A percentile compares a stretch with the other conserved stretches of the same genome.
Evolutionary conservation across 108 stramenopile species (phyloP).

Genomic region (Fragilariopsis cylindrus): DNA sequence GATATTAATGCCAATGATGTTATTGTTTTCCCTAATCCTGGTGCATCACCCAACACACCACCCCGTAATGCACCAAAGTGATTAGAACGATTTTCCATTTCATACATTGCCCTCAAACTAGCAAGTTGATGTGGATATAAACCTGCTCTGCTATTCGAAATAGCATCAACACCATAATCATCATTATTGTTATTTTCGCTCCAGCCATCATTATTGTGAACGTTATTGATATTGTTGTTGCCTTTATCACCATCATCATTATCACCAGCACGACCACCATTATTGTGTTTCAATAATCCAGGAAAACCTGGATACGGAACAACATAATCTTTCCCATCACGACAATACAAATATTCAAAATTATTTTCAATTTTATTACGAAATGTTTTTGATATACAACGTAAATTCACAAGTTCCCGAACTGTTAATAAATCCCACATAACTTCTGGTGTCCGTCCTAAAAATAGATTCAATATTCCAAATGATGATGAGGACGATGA

Average conservation of each 20-base stretch:
- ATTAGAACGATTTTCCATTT: conserved; percentile 36
- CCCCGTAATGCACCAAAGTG: conserved; percentile 61
- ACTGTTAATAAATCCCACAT: conserved; percentile 40
- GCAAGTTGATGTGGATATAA: conserved; percentile 61
- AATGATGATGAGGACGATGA: neutral
- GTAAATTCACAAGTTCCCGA: conserved; percentile 32
- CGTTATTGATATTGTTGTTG: neutral
- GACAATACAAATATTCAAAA: conserved; percentile 45
- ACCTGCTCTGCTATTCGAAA: conserved; percentile 26
- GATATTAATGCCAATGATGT: conserved; percentile 66
- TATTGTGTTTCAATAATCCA: conserved; percentile 38
- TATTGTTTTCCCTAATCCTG: conserved; percentile 83
- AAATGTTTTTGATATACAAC: conserved; percentile 32
- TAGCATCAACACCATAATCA: too few relatives aligned
- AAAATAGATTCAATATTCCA: neutral
- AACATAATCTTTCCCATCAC: conserved; percentile 48
- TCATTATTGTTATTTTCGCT: neutral
- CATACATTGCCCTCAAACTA: conserved; percentile 50
- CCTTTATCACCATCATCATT: neutral
- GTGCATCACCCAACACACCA: conserved; percentile 82
- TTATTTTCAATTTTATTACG: conserved; percentile 26
- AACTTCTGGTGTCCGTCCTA: conserved; percentile 13
- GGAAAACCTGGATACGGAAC: conserved; percentile 59
- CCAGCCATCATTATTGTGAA: neutral
- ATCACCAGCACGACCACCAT: neutral